Percentiles rank a stretch among this genome's conserved stretches.
Conservation (phyloP, 2,329 filamentous ascomycete species). For the Colletotrichum sp. region DNA sequence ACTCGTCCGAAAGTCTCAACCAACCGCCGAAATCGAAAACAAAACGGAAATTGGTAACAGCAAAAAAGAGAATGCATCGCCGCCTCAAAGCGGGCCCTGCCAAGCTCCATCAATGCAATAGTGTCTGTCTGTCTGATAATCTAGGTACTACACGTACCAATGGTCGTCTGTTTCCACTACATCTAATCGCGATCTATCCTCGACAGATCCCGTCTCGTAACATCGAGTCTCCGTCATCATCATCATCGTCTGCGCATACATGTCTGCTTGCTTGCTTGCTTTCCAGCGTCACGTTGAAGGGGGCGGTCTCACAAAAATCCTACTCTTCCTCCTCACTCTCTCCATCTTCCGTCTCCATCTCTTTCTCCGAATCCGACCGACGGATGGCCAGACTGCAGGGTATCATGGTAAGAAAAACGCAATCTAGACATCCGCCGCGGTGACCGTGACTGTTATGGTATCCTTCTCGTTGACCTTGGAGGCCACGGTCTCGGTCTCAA, state of each 20-base stretch:
- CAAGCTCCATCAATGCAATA: neutral
- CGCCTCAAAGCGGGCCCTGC: neutral
- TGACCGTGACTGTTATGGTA: slow-evolving; percentile 18
- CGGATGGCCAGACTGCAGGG: slow-evolving; percentile 9
- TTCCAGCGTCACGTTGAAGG: slow-evolving; percentile 23
- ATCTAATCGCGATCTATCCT: neutral
- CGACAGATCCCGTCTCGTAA: neutral
- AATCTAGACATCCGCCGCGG: slow-evolving; percentile 9
- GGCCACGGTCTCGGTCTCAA: neutral
- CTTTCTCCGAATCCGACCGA: neutral
- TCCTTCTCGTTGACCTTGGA: neutral
- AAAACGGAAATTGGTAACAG: neutral
- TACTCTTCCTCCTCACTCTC: neutral
- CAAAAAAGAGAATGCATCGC: neutral
- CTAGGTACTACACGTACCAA: neutral
- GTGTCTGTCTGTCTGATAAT: neutral
- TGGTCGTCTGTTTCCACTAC: neutral
- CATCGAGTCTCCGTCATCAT: neutral
- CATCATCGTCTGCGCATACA: neutral
- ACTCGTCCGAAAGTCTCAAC: neutral
- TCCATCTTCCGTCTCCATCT: neutral
- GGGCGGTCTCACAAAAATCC: neutral
- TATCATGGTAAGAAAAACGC: slow-evolving; percentile 20
- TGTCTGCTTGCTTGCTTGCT: neutral
- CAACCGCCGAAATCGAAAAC: neutral